These are phyloP conservation scores for Hymenoscyphus albidus DNA, from an alignment of 2,329 filamentous ascomycete genomes.

Conservation along the genomic window DNA sequence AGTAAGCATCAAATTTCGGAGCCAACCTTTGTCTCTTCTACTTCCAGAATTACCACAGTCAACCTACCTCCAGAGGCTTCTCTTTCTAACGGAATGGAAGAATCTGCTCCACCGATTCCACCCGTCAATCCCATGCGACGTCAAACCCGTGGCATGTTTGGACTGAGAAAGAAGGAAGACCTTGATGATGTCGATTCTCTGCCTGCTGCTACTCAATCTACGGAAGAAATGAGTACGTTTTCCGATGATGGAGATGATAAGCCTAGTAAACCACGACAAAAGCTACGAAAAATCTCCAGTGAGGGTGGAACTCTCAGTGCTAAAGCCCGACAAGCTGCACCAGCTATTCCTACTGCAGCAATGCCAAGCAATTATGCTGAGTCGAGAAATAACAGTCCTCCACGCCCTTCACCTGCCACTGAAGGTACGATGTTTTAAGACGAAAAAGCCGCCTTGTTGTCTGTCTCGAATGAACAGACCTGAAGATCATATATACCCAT, in stretches of 20 bases:
- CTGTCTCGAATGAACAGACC: neutral
- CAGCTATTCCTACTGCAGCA: constrained; percentile 29
- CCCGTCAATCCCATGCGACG: constrained; percentile 34
- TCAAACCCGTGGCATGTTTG: constrained; percentile 34
- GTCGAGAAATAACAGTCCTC: constrained; percentile 20
- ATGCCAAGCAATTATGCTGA: constrained; percentile 24
- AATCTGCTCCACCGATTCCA: constrained; percentile 32
- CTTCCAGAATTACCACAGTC: constrained; percentile 33
- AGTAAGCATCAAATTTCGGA: constrained; percentile 36
- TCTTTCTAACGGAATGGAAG: constrained; percentile 27
- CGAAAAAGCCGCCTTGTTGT: constrained; percentile 4
- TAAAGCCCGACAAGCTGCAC: constrained; percentile 26
- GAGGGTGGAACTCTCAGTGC: constrained; percentile 34
- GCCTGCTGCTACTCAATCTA: constrained; percentile 30
- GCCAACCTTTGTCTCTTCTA: constrained; percentile 33
- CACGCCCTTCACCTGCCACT: constrained; percentile 21
- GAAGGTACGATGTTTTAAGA: constrained; percentile 34
- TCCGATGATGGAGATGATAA: constrained; percentile 33
- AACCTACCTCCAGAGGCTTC: constrained; percentile 31
- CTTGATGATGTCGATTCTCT: constrained; percentile 22
- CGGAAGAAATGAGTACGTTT: constrained; percentile 34
- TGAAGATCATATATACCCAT: constrained; percentile 21
- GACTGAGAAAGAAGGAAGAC: constrained; percentile 27
- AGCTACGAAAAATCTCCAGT: constrained; percentile 32
- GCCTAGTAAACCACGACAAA: constrained; percentile 22